Base-by-base conservation (phyloP, 169 alveolate genomes). In the Cryptosporidium sp. region DNA sequence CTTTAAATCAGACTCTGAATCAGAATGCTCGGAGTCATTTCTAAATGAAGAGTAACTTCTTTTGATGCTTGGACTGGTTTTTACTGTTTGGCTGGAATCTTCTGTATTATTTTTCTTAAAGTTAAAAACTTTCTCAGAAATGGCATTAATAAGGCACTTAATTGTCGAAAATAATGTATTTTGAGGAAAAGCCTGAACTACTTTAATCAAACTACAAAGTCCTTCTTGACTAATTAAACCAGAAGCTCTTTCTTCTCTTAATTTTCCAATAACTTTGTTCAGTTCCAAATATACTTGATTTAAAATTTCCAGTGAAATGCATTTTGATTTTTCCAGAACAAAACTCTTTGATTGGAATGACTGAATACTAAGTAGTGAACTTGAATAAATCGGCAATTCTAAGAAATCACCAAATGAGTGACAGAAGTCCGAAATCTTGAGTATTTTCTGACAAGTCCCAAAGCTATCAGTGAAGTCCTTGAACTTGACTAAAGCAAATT, bases 361-460 rank as follows among this genome's bases (percentile, higher is more conserved):
- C 10, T 56, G 86, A 60, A 73, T 53, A 42, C 86, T 73, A 21
- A 73, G 39, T 9, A 73, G 31, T 14, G 86, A 73, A 31, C 71
- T 56, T 37, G 86, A 73, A 56, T 60, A 8, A 21, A 60, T 7
- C 1, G 86, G 86, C 14, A 73, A 73, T 14, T 73, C 58, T 37
- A 73, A 23, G 37, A 53, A 73, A 8, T 73, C 86, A 1, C 86
- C 86, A 60, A 53, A 73, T 26, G 68, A 21, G 23, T 60, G 37
- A 16, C 68, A 39, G 42, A 73, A 73, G 39, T 53, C 68, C 9
- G 86, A 73, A 18, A 73, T 58, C 51, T 52, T 73, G 26, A 73
- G 68, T 33, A 73, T 52, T 33, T 37, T 33, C 56, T 37, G 52
- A 35, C 62, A 56, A 73, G n/a, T 60, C 23, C 9, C 86, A n/a